phyloP scores from a whole-genome alignment of 805 yeast species.

The Millerozyma miso region DNA sequence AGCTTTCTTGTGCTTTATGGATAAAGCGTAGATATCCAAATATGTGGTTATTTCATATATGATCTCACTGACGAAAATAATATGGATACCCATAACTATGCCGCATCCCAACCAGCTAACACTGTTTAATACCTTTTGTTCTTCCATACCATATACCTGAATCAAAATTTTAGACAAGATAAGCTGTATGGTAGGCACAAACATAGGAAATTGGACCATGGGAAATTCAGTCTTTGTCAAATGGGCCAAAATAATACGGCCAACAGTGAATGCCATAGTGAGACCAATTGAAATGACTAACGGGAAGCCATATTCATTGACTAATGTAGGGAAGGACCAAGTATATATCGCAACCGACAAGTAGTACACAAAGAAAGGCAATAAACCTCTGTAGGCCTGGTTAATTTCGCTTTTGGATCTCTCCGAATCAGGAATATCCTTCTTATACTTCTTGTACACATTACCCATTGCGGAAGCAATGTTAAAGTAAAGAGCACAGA shows the following conservation, averaged over 20 bases:
- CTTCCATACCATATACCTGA: constrained; percentile 32
- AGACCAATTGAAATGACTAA: constrained; percentile 68
- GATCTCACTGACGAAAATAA: constrained; percentile 69
- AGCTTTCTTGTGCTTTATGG: constrained; percentile 73
- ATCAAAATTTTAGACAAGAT: constrained; percentile 31
- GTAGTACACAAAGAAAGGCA: constrained; percentile 64
- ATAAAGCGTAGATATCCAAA: constrained; percentile 80
- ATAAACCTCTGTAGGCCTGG: constrained; percentile 46
- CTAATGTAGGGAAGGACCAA: constrained; percentile 47
- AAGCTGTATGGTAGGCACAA: constrained; percentile 55
- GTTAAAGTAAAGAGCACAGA: constrained; percentile 56
- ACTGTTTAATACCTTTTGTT: constrained; percentile 42
- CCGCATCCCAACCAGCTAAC: constrained; percentile 67
- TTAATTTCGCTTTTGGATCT: constrained; percentile 22
- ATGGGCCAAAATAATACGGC: constrained; percentile 84
- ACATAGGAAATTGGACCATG: constrained; percentile 61
- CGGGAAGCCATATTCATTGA: constrained; percentile 47
- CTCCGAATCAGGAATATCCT: constrained; percentile 19
- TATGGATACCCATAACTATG: constrained; percentile 61
- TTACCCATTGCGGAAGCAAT: constrained; percentile 63
- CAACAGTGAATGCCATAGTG: constrained; percentile 80
- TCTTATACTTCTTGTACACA: constrained; percentile 46
- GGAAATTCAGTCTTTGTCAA: constrained; percentile 81
- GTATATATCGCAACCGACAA: constrained; percentile 44
- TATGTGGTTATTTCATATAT: constrained; percentile 75